Conservation (phyloP, 1,284 basidiomycete species). For the Somion occarium region DNA sequence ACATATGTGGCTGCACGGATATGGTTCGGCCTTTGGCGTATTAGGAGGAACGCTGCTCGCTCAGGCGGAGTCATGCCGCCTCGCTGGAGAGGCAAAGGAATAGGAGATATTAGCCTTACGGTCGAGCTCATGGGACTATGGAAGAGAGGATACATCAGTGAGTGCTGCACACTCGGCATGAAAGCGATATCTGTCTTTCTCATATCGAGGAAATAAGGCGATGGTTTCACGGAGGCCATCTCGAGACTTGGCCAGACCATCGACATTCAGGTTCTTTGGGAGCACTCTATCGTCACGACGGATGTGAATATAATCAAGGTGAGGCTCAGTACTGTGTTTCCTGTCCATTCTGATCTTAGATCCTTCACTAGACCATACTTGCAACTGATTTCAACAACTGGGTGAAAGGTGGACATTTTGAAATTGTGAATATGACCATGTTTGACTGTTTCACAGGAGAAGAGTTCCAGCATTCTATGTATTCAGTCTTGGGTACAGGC, state of each 20-base stretch:
- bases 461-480: neutral
- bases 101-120: conserved; percentile 15
- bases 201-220: too few relatives aligned
- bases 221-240: conserved; percentile 14
- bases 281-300: conserved; percentile 11
- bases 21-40: neutral
- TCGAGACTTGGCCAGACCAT: conserved; percentile 11
- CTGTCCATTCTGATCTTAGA: too few relatives aligned
- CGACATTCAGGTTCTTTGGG: conserved; percentile 12
- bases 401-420: conserved; percentile 3
- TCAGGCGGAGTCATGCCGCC: conserved; percentile 2
- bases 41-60: neutral
- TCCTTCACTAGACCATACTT: conserved; percentile 5
- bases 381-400: conserved; percentile 8
- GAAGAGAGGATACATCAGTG: conserved; percentile 12
- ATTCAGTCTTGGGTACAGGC: conserved; percentile 5
- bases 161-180: too few relatives aligned
- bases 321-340: too few relatives aligned
- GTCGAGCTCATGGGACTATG: conserved; percentile 7
- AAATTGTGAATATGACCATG: neutral
- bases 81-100: conserved; percentile 11
- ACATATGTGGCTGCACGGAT: neutral
- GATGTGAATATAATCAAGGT: conserved; percentile 20
- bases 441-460: neutral
- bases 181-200: too few relatives aligned